Evolutionary conservation across 257 asterid species (phyloP).

Genomic region (Ligustrum vulgare): DNA sequence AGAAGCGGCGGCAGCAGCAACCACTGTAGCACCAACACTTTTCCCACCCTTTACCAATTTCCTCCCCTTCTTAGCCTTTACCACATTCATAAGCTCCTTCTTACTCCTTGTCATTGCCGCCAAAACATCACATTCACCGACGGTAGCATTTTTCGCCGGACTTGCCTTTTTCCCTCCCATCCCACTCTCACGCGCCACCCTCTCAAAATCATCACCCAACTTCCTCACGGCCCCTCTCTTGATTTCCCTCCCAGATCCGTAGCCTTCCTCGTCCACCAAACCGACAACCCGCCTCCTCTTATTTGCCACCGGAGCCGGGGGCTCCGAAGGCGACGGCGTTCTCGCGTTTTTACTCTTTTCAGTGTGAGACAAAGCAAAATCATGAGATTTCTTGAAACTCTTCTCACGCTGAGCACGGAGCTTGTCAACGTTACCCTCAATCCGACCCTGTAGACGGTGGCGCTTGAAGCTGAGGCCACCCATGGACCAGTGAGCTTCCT

Average conservation of each 20-base stretch:
- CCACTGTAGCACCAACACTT: conserved; percentile 25
- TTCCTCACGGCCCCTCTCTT: conserved; percentile 64
- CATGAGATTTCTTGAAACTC: conserved; percentile 12
- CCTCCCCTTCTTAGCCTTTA: conserved; percentile 20
- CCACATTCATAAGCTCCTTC: conserved; percentile 10
- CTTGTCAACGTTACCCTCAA: conserved; percentile 75
- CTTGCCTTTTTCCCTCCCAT: conserved; percentile 1
- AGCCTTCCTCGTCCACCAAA: conserved; percentile 40
- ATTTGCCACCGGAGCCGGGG: conserved; percentile 65
- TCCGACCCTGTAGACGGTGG: conserved; percentile 88
- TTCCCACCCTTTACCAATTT: conserved; percentile 34
- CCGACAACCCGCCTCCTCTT: conserved; percentile 65
- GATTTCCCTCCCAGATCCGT: background rate
- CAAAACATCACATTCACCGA: conserved; percentile 10
- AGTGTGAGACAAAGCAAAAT: background rate
- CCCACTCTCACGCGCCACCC: conserved; percentile 60
- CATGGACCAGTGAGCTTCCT: conserved; percentile 97
- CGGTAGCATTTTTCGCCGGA: conserved; percentile 2
- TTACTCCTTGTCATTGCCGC: conserved; percentile 37
- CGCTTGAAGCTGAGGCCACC: conserved; percentile 80
- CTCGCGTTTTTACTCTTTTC: background rate
- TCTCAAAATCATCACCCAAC: conserved; percentile 74
- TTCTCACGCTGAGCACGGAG: conserved; percentile 62
- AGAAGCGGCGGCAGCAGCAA: conserved; percentile 23
- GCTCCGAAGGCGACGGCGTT: conserved; percentile 48